Evolutionary conservation across 257 asterid genomes (phyloP), one percentile per base, ranked within the genome.

Genomic region (Leptodermis oblonga): DNA sequence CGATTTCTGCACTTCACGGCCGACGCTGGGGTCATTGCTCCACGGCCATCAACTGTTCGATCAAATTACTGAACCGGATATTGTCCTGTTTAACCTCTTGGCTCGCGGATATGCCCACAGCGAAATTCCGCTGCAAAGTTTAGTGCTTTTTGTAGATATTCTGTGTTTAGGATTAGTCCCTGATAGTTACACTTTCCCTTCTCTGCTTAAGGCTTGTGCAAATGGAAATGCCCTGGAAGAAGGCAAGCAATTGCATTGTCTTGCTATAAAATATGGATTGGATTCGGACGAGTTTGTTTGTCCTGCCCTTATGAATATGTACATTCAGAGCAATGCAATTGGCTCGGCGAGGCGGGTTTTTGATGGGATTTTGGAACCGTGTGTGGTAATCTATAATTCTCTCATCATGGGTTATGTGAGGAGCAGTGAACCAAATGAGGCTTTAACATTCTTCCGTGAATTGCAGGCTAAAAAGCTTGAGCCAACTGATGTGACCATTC

Each of bases 181-280:
- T 7, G 85, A 81, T 78, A 51, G 59, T 34, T 81, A 81, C 61
- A 78, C 82, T 26, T 81, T 81, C 70, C 85, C 82, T 58, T 81
- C 85, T 69, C 54, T 81, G 8, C 73, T 78, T 20, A 81, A 81
- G 63, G 76, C 83, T 22, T 81, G 85, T 55, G 83, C 81, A 0
- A 68, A 69, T 34, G 74, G 52, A 7, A 48, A 65, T 53, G 81
- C 81, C 49, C 61, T 74, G 7, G 65, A 67, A 61, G 80, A 74
- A 74, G 85, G 85, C 63, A 81, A 64, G 59, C 82, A 81, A 52
- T 48, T 74, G 62, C 82, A 78, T 61, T 72, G 78, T 41, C 74
- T 81, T 51, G 74, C 67, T 62, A 67, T 74, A 10, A 81, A 81
- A 60, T 72, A 74, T 69, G 82, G 79, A 58, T 67, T 81, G 36